These are phyloP conservation scores for Aspergillus melleus DNA, from an alignment of 2,329 filamentous ascomycete genomes.

Conservation along the genomic window DNA sequence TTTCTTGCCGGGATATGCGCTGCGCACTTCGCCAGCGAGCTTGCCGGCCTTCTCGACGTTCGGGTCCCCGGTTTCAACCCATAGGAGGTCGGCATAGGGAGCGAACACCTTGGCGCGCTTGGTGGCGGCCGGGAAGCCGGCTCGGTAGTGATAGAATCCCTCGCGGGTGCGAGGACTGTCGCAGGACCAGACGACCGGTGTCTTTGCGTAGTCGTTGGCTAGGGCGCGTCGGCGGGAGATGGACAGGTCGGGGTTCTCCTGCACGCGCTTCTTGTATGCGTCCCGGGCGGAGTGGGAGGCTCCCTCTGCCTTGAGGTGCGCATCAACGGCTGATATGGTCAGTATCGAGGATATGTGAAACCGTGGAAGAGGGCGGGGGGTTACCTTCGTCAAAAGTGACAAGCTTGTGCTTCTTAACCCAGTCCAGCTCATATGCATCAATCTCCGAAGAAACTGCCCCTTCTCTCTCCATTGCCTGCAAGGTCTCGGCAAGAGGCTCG, in stretches of 20 bases:
- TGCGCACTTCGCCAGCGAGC: slow-evolving; percentile 75
- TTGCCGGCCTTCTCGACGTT: slow-evolving; percentile 72
- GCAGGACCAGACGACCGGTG: slow-evolving; percentile 79
- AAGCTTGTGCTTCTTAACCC: slow-evolving; percentile 83
- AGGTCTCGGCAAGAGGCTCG: slow-evolving; percentile 79
- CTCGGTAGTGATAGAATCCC: slow-evolving; percentile 58
- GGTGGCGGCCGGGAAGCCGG: slow-evolving; percentile 80
- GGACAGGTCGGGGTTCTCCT: slow-evolving; percentile 69
- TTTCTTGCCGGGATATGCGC: slow-evolving; percentile 72
- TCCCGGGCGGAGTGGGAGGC: slow-evolving; percentile 64
- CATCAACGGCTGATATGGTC: slow-evolving; percentile 61
- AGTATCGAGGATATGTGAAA: background rate
- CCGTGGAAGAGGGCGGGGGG: background rate
- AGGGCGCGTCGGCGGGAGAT: slow-evolving; percentile 74
- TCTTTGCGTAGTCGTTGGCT: slow-evolving; percentile 65
- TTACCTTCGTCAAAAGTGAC: slow-evolving; percentile 83
- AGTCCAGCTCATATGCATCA: slow-evolving; percentile 79
- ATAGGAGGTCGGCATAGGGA: slow-evolving; percentile 90
- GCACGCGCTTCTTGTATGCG: slow-evolving; percentile 64
- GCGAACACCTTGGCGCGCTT: slow-evolving; percentile 91
- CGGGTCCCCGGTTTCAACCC: slow-evolving; percentile 94
- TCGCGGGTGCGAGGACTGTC: slow-evolving; percentile 91
- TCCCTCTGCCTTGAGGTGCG: slow-evolving; percentile 68
- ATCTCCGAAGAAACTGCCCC: slow-evolving; percentile 80
- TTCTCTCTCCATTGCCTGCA: slow-evolving; percentile 83